Evolutionary conservation across 2,329 filamentous ascomycete species (phyloP).

Genomic region (Fusarium brevicatenulatum): DNA sequence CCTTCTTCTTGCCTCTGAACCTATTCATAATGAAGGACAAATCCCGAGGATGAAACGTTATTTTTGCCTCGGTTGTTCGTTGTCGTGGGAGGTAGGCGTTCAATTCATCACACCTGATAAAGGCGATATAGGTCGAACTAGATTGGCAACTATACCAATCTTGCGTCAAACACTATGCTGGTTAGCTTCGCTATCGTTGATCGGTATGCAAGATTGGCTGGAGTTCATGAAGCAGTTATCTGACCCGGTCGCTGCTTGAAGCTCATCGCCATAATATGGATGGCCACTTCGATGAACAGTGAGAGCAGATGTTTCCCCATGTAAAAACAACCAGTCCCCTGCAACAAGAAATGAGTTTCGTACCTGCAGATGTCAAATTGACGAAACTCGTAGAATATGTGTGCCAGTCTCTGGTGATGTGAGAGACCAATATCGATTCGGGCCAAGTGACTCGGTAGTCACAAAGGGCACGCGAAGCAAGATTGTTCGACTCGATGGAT

Average conservation of each 20-base stretch:
- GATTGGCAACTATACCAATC: constrained; percentile 22
- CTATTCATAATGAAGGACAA: constrained; percentile 71
- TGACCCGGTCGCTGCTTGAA: not conserved
- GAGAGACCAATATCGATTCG: not conserved
- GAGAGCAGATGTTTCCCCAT: not conserved
- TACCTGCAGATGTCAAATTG: constrained; percentile 32
- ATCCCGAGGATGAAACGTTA: not conserved
- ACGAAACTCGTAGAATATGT: not conserved
- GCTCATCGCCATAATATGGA: not conserved
- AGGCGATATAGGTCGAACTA: constrained; percentile 12
- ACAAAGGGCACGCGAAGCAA: constrained; percentile 11
- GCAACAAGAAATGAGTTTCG: not conserved
- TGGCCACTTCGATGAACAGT: not conserved
- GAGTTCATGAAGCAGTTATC: not conserved
- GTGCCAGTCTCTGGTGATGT: constrained; percentile 13
- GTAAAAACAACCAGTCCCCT: not conserved
- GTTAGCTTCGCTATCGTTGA: constrained; percentile 15
- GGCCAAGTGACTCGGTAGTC: constrained; percentile 2
- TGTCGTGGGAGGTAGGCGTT: constrained; percentile 11
- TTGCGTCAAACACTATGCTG: constrained; percentile 16
- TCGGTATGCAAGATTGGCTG: not conserved
- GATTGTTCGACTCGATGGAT: constrained; percentile 22
- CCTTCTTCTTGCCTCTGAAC: constrained; percentile 78
- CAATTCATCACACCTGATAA: constrained; percentile 36
- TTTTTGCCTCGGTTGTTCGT: not conserved